Percentiles rank a stretch among this genome's conserved stretches.
Evolutionary conservation across 2,329 filamentous ascomycete species (phyloP).

Genomic region (Gyromitra esculenta): DNA sequence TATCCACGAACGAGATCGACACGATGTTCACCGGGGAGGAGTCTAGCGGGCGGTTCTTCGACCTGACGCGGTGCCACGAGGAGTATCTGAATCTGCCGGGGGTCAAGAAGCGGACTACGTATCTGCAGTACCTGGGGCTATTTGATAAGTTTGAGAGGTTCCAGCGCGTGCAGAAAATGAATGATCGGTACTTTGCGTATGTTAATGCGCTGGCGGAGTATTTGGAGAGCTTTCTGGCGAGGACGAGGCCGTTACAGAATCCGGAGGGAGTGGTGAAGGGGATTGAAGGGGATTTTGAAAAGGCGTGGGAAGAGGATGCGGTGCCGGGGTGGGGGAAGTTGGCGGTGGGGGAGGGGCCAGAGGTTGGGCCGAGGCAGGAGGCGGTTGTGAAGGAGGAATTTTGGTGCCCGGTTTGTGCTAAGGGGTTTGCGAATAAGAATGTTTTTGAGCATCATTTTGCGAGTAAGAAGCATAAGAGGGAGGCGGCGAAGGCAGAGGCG

Average conservation of each 20-base stretch:
- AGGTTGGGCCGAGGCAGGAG: slow-evolving; percentile 53
- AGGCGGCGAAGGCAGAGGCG: slow-evolving; percentile 65
- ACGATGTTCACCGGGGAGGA: slow-evolving; percentile 96
- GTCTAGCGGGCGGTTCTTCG: slow-evolving; percentile 89
- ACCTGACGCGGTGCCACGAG: slow-evolving; percentile 84
- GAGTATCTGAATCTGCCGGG: slow-evolving; percentile 88
- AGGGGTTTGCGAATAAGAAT: slow-evolving; percentile 94
- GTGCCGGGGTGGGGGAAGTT: slow-evolving; percentile 66
- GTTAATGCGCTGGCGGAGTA: slow-evolving; percentile 82
- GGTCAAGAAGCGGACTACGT: slow-evolving; percentile 85
- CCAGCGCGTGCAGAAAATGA: slow-evolving; percentile 85
- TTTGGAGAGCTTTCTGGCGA: slow-evolving; percentile 85
- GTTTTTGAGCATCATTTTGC: slow-evolving; percentile 89
- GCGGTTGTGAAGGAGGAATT: slow-evolving; percentile 67
- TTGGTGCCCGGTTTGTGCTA: slow-evolving; percentile 92
- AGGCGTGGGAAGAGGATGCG: slow-evolving; percentile 81
- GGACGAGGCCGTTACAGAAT: slow-evolving; percentile 86
- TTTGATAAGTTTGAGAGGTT: slow-evolving; percentile 88
- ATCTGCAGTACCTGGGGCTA: slow-evolving; percentile 89
- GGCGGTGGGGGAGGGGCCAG: slow-evolving; percentile 50
- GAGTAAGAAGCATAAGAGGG: slow-evolving; percentile 92
- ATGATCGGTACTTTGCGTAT: slow-evolving; percentile 91
- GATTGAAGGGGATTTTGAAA: slow-evolving; percentile 86
- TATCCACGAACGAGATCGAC: slow-evolving; percentile 74
- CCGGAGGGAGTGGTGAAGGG: slow-evolving; percentile 77